Percentiles rank a stretch among this genome's conserved stretches.
Conservation (phyloP, 2,329 filamentous ascomycete species). For the Xylaria arbuscula region DNA sequence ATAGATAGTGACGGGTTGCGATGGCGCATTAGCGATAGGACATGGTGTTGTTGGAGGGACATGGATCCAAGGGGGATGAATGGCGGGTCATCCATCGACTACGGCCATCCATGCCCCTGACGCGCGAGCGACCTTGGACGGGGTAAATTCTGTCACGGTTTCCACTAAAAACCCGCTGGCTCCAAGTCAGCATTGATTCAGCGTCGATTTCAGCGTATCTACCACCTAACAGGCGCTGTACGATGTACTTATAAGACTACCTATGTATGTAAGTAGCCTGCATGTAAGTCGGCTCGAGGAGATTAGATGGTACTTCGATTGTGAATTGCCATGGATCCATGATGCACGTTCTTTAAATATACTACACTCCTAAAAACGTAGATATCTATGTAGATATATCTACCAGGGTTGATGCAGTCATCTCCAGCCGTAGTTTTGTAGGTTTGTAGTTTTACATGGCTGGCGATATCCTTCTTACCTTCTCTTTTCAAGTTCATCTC, state of each 20-base stretch:
- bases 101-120: slow-evolving; percentile 20
- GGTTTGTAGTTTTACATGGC: too few species aligned
- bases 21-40: slow-evolving; percentile 32
- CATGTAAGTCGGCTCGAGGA: neutral
- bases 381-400: too few species aligned
- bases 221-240: neutral
- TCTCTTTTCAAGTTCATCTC: too few species aligned
- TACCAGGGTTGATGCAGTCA: too few species aligned
- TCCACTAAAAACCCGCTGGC: slow-evolving; percentile 18
- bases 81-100: slow-evolving; percentile 3
- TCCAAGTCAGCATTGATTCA: slow-evolving; percentile 22
- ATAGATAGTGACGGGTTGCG: slow-evolving; percentile 26
- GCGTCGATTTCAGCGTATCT: slow-evolving; percentile 5
- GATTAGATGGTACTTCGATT: neutral
- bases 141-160: slow-evolving; percentile 22
- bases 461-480: too few species aligned
- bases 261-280: neutral
- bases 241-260: neutral
- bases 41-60: slow-evolving; percentile 33
- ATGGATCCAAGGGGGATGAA: slow-evolving; percentile 22
- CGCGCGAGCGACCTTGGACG: slow-evolving; percentile 20
- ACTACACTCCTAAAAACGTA: neutral
- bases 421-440: too few species aligned
- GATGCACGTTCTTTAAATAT: neutral
- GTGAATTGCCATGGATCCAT: neutral